Evolutionary conservation across 352 stramenopile species (phyloP).

Genomic region (Elongisporangium senticosum): DNA sequence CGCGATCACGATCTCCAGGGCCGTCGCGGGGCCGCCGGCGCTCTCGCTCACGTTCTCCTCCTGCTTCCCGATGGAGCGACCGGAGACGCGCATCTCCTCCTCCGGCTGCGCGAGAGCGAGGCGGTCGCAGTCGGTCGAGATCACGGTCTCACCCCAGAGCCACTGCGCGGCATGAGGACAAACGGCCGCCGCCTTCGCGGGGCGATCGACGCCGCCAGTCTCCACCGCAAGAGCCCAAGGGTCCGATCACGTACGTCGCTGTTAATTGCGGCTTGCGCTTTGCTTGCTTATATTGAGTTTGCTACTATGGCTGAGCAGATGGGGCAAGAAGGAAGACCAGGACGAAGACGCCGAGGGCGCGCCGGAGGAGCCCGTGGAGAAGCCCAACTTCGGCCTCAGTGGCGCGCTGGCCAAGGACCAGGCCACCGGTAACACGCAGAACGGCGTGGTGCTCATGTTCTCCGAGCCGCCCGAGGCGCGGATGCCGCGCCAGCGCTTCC

Average conservation of each 20-base stretch:
- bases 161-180: not conserved
- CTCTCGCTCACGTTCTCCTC: not conserved
- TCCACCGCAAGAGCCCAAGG: not conserved
- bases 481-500: slow-evolving; percentile 89
- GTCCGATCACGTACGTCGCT: not conserved
- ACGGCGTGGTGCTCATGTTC: slow-evolving; percentile 97
- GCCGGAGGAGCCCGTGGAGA: slow-evolving; percentile 61
- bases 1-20: not conserved
- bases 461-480: slow-evolving; percentile 94
- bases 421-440: slow-evolving; percentile 94
- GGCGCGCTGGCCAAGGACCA: slow-evolving; percentile 95
- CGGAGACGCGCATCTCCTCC: not conserved
- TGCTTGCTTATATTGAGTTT: not conserved
- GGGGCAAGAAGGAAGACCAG: slow-evolving; percentile 68
- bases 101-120: not conserved
- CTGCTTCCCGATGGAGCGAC: not conserved
- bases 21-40: no score
- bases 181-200: not conserved
- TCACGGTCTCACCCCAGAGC: not conserved
- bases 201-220: not conserved
- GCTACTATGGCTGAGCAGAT: slow-evolving; percentile 22
- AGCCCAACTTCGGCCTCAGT: slow-evolving; percentile 97
- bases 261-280: not conserved
- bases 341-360: slow-evolving; percentile 25
- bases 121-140: not conserved